These are phyloP conservation scores for Lanmaoa rubissima DNA, from an alignment of 768 basidiomycete genomes.

Conservation along the genomic window DNA sequence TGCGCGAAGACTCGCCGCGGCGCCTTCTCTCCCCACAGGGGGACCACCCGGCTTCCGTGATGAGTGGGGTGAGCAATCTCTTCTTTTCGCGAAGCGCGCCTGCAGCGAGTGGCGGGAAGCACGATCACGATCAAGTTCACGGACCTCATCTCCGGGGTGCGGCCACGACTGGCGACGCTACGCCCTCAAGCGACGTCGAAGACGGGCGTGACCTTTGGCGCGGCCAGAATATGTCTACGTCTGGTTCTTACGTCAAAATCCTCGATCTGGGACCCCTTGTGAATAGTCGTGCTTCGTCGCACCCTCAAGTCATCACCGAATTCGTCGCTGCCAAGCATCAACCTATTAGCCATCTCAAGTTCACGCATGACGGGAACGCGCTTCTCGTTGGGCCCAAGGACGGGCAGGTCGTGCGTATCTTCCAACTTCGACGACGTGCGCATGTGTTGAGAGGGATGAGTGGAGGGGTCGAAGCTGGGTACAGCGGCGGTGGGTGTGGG, in stretches of 20 bases:
- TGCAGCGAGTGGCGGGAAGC: constrained; percentile 32
- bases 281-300: constrained; percentile 14
- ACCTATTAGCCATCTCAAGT: constrained; percentile 41
- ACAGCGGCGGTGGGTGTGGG: background rate
- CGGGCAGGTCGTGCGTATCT: constrained; percentile 53
- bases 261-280: constrained; percentile 50
- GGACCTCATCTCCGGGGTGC: constrained; percentile 17
- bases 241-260: constrained; percentile 51
- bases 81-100: constrained; percentile 40
- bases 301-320: constrained; percentile 40
- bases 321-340: constrained; percentile 50
- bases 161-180: constrained; percentile 6
- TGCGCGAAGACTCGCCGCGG: background rate
- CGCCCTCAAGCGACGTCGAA: constrained; percentile 11
- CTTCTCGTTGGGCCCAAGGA: constrained; percentile 51
- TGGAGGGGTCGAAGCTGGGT: background rate
- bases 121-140: constrained; percentile 8
- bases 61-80: constrained; percentile 24
- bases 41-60: constrained; percentile 18
- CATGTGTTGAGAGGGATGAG: constrained; percentile 16
- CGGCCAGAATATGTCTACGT: constrained; percentile 4
- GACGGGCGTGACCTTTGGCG: constrained; percentile 5
- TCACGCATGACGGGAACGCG: constrained; percentile 44
- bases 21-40: background rate
- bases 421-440: constrained; percentile 37